These are phyloP conservation scores for Zygosaccharomyces pseudobailii DNA, from an alignment of 1,139 yeast genomes.

Conservation along the genomic window DNA sequence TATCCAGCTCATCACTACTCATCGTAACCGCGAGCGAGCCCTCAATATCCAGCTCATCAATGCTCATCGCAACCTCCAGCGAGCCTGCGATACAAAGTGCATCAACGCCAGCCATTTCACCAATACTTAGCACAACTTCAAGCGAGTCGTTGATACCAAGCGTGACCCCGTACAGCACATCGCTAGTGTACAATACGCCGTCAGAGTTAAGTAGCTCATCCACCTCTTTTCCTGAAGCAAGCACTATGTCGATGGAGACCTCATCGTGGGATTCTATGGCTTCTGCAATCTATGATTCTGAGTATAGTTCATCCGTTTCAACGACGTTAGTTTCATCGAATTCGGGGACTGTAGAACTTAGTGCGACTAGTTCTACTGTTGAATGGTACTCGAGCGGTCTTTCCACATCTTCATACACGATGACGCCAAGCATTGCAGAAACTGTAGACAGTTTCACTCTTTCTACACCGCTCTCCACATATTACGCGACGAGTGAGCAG, in stretches of 20 bases:
- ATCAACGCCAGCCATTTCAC: no score
- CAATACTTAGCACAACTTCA: neutral
- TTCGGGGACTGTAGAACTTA: neutral
- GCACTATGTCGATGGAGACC: neutral
- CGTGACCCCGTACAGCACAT: no score
- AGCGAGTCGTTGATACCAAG: neutral
- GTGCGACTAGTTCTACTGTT: neutral
- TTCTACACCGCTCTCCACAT: neutral
- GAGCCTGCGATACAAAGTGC: neutral
- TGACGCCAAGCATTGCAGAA: neutral
- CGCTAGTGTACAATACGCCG: no score
- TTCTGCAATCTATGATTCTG: neutral
- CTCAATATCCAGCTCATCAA: no score
- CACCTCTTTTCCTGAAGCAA: neutral
- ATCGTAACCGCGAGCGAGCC: no score
- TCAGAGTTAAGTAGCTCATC: no score
- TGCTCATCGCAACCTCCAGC: neutral
- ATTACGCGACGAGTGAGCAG: neutral
- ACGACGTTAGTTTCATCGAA: neutral
- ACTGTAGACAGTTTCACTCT: neutral
- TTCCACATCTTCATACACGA: neutral
- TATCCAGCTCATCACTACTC: no score
- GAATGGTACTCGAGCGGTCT: slow-evolving; percentile 3
- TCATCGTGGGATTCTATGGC: neutral
- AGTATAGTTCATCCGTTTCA: neutral